Conservation (phyloP, 2,329 filamentous ascomycete species). For the Trichothecium roseum region DNA sequence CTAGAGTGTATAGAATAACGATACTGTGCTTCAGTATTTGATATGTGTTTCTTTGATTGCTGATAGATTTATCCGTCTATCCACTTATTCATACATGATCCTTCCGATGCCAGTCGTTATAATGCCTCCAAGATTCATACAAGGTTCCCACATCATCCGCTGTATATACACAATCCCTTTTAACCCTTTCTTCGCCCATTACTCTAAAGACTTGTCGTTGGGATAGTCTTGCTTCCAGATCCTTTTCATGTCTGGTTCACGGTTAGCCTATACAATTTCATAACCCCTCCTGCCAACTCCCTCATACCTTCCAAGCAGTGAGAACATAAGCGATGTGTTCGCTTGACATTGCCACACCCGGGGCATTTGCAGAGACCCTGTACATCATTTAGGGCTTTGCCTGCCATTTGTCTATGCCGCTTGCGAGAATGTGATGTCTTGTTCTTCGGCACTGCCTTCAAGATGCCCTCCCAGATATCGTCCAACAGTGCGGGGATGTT, state of each 20-base stretch:
- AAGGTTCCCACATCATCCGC: background rate
- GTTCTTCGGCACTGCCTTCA: conserved; percentile 94
- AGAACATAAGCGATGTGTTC: conserved; percentile 79
- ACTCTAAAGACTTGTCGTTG: conserved; percentile 20
- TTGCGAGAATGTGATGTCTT: conserved; percentile 97
- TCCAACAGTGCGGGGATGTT: conserved; percentile 52
- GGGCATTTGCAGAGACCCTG: conserved; percentile 81
- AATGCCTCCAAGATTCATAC: conserved; percentile 7
- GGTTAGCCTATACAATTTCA: conserved; percentile 6
- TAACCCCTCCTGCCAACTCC: background rate
- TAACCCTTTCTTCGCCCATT: conserved; percentile 1
- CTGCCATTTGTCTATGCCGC: conserved; percentile 85
- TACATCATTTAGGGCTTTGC: conserved; percentile 88
- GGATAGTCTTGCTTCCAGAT: conserved; percentile 31
- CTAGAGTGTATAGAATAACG: no score
- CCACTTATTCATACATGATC: background rate
- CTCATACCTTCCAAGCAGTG: conserved; percentile 73
- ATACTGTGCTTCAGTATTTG: no score
- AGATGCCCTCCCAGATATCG: conserved; percentile 84
- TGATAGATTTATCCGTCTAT: no score
- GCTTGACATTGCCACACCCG: conserved; percentile 78
- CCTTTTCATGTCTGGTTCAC: conserved; percentile 30
- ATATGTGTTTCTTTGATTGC: no score
- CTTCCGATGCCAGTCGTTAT: conserved; percentile 11
- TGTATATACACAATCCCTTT: conserved; percentile 2